These are phyloP conservation scores for Lachnellula hyalina DNA, from an alignment of 2,329 filamentous ascomycete genomes.

Conservation along the genomic window DNA sequence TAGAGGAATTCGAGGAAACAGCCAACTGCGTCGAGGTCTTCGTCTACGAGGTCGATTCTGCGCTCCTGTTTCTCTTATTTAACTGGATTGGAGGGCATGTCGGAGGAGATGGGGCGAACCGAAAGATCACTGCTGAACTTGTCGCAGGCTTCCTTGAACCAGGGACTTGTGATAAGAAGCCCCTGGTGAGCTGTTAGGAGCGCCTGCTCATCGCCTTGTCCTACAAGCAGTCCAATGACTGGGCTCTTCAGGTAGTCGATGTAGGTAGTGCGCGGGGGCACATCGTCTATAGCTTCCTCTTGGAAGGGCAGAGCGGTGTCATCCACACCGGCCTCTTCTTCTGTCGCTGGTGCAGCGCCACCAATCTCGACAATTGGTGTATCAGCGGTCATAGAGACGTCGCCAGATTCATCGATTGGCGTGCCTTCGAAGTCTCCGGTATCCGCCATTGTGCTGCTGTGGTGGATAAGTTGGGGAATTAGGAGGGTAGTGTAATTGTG, in stretches of 20 bases:
- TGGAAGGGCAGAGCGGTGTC: constrained; percentile 19
- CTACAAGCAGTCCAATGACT: constrained; percentile 62
- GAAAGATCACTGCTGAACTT: constrained; percentile 56
- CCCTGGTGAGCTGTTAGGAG: constrained; percentile 75
- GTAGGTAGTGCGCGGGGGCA: constrained; percentile 34
- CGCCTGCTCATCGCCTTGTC: constrained; percentile 52
- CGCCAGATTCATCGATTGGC: constrained; percentile 16
- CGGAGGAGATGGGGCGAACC: constrained; percentile 39
- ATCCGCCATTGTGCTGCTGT: constrained; percentile 18
- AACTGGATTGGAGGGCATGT: neutral
- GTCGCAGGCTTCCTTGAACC: constrained; percentile 59
- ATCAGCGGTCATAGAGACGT: constrained; percentile 27
- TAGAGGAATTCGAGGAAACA: constrained; percentile 82
- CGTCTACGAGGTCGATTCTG: constrained; percentile 61
- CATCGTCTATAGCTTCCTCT: constrained; percentile 20
- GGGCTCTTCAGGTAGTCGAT: constrained; percentile 62
- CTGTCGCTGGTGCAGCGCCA: constrained; percentile 1
- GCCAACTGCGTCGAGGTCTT: constrained; percentile 68
- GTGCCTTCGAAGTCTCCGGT: constrained; percentile 4
- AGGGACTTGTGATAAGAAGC: constrained; percentile 69
- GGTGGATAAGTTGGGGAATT: neutral
- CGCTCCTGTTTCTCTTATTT: constrained; percentile 43
- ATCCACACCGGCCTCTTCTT: constrained; percentile 4
- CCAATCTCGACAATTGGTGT: constrained; percentile 25
- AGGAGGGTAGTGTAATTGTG: neutral